Conservation (phyloP, 352 stramenopile species). For the Phytophthora quininea region DNA sequence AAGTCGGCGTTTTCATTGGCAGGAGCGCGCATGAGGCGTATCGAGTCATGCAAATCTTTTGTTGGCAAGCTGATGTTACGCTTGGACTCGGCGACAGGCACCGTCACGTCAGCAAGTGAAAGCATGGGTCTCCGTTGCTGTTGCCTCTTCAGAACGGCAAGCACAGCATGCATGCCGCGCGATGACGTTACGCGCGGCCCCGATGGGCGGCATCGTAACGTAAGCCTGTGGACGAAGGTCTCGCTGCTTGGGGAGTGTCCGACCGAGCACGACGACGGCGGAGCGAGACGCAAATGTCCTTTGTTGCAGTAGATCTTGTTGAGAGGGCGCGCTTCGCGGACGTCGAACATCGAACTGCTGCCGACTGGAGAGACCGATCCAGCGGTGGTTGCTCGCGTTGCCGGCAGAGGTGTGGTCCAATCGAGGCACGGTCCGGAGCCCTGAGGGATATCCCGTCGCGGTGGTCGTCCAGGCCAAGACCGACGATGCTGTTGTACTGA, state of each 20-base stretch:
- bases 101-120: not conserved
- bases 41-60: not conserved
- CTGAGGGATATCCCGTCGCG: not conserved
- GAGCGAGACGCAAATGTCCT: not conserved
- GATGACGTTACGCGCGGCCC: not conserved
- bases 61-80: not conserved
- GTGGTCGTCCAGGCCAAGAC: not conserved
- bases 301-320: not conserved
- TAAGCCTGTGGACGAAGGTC: not conserved
- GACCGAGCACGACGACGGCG: not conserved
- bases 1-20: not conserved
- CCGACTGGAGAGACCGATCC: too few species aligned
- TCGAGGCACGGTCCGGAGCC: too few species aligned
- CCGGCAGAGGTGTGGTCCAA: too few species aligned
- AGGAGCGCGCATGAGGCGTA: not conserved
- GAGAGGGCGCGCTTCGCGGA: not conserved
- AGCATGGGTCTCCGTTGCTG: not conserved
- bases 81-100: not conserved
- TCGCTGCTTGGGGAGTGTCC: not conserved
- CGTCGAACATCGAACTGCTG: too few species aligned
- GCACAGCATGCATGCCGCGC: not conserved
- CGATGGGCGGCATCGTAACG: slow-evolving; percentile 1
- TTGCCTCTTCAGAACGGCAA: not conserved
- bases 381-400: too few species aligned
- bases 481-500: not conserved